Conservation (phyloP, 2,329 filamentous ascomycete species). For the Penicillium sp. region DNA sequence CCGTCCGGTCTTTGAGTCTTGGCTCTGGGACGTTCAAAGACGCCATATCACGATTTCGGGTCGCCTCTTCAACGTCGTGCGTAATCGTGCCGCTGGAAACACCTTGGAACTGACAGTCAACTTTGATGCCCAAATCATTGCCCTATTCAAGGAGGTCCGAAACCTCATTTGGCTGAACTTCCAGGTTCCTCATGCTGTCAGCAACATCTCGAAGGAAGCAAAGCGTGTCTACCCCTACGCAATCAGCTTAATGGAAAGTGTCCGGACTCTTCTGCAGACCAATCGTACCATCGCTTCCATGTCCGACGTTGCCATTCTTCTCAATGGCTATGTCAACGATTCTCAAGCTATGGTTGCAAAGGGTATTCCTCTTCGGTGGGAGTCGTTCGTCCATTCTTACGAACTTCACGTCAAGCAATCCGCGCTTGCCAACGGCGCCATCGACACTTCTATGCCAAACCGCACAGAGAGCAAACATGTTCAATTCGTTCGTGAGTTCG, state of each 20-base stretch:
- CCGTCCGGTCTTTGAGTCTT: conserved; percentile 90
- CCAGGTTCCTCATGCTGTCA: conserved; percentile 90
- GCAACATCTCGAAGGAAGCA: conserved; percentile 96
- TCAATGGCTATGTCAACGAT: conserved; percentile 91
- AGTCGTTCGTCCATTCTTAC: conserved; percentile 96
- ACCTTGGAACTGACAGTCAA: conserved; percentile 88
- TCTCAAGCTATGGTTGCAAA: conserved; percentile 82
- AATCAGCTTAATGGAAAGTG: conserved; percentile 97
- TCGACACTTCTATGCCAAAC: conserved; percentile 62
- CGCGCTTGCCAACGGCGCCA: conserved; percentile 61
- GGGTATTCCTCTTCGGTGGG: conserved; percentile 90
- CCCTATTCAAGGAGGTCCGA: conserved; percentile 96
- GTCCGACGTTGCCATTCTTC: conserved; percentile 82
- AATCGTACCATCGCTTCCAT: conserved; percentile 81
- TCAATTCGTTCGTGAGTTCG: conserved; percentile 94
- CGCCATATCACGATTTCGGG: conserved; percentile 91
- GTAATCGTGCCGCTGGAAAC: conserved; percentile 88
- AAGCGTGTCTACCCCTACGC: conserved; percentile 98
- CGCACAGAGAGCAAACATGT: conserved; percentile 88
- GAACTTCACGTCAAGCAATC: conserved; percentile 79
- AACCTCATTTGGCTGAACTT: conserved; percentile 96
- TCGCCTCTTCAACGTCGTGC: conserved; percentile 85
- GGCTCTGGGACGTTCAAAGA: conserved; percentile 86
- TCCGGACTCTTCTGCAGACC: conserved; percentile 90
- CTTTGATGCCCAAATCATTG: conserved; percentile 96